phyloP scores from a whole-genome alignment of 106 monocot genomes.

The Triglochin maritima region DNA sequence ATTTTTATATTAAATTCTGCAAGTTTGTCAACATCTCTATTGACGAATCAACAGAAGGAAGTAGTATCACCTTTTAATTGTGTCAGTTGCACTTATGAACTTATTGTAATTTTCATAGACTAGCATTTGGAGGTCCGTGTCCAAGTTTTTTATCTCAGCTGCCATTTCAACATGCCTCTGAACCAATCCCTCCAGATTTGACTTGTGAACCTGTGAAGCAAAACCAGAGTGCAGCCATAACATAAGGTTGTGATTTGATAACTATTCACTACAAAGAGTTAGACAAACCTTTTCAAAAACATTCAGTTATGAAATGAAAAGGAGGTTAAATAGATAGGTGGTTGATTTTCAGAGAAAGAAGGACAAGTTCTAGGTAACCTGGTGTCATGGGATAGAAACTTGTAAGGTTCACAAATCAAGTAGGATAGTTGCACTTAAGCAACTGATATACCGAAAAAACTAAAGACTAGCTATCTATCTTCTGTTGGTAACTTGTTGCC shows the following conservation, averaged over 20 bases:
- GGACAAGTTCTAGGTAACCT: no score
- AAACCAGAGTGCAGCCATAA: not conserved
- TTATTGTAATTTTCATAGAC: constrained; percentile 99
- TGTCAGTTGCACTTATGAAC: constrained; percentile 97
- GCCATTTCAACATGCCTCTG: constrained; percentile 96
- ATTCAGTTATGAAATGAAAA: no score
- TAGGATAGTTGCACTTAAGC: no score
- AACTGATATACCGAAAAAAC: no score
- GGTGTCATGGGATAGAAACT: no score
- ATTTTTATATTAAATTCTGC: no score
- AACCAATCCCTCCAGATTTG: constrained; percentile 79
- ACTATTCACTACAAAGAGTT: not conserved
- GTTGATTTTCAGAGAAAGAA: no score
- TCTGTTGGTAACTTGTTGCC: no score
- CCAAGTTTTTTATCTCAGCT: constrained; percentile 97
- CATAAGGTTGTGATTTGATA: not conserved
- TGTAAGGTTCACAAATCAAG: no score
- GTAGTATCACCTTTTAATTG: constrained; percentile 66
- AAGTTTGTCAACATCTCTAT: no score
- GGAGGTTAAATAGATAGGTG: no score
- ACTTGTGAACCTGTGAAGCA: constrained; percentile 53
- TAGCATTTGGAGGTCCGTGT: constrained; percentile 96
- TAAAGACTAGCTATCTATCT: no score
- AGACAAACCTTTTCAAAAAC: not conserved
- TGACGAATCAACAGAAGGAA: not conserved